Evolutionary conservation across 2,329 filamentous ascomycete species (phyloP).

Genomic region (Didymella pomorum): DNA sequence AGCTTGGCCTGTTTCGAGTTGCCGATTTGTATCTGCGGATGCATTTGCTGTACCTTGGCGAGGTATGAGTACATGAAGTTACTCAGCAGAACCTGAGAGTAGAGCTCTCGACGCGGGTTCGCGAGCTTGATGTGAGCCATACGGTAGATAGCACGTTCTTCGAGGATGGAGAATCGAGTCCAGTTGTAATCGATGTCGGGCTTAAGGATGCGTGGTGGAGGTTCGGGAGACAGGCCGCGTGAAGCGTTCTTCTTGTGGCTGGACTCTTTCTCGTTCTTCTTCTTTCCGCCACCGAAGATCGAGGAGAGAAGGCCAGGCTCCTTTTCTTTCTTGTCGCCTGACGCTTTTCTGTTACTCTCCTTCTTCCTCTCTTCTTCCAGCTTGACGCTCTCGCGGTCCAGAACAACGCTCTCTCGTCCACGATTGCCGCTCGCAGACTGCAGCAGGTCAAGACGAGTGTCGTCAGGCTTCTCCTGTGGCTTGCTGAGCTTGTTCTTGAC

Average conservation of each 20-base stretch:
- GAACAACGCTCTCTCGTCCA: slow-evolving; percentile 81
- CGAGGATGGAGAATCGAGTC: slow-evolving; percentile 92
- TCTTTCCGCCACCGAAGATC: slow-evolving; percentile 89
- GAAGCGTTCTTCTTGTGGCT: slow-evolving; percentile 75
- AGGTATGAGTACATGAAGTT: slow-evolving; percentile 99
- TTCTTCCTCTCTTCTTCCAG: slow-evolving; percentile 85
- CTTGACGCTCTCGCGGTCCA: slow-evolving; percentile 80
- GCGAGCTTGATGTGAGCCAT: slow-evolving; percentile 99
- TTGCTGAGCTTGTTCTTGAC: slow-evolving; percentile 73
- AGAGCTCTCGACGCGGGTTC: slow-evolving; percentile 89
- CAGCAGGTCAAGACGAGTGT: slow-evolving; percentile 82
- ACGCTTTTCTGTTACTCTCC: slow-evolving; percentile 75
- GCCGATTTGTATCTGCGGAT: slow-evolving; percentile 93
- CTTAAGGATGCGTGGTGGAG: slow-evolving; percentile 72
- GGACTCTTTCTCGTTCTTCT: slow-evolving; percentile 80
- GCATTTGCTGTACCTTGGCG: slow-evolving; percentile 98
- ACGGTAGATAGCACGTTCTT: slow-evolving; percentile 95
- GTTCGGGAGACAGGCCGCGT: slow-evolving; percentile 80
- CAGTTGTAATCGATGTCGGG: slow-evolving; percentile 96
- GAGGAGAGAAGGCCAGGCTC: slow-evolving; percentile 88
- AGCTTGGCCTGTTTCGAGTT: slow-evolving; percentile 76
- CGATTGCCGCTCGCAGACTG: slow-evolving; percentile 72
- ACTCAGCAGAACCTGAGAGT: slow-evolving; percentile 94
- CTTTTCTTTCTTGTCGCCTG: slow-evolving; percentile 84
- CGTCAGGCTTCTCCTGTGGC: slow-evolving; percentile 65